Evolutionary conservation across 208 protist genomes (phyloP).

Genomic region (Wallacemonas collosoma): DNA sequence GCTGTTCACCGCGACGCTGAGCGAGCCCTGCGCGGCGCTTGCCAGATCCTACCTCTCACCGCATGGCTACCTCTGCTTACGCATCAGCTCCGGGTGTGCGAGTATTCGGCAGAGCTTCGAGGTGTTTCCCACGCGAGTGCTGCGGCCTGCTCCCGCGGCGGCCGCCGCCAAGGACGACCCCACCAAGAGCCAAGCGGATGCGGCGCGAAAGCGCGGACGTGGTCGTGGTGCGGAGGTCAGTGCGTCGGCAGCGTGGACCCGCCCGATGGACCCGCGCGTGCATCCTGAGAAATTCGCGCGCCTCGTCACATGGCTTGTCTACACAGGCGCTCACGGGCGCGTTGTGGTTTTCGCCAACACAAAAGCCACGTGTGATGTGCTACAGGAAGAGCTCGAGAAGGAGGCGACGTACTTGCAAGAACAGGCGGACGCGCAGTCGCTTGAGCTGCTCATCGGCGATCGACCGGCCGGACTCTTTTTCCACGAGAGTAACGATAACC

Average conservation of each 20-base stretch:
- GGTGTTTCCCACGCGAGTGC: constrained; percentile 37
- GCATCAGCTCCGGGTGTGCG: constrained; percentile 60
- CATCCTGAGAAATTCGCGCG: constrained; percentile 78
- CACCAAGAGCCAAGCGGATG: background rate
- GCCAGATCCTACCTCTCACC: constrained; percentile 67
- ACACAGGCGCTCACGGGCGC: constrained; percentile 34
- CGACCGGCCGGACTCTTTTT: constrained; percentile 25
- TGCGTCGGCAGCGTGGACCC: background rate
- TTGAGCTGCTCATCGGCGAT: constrained; percentile 53
- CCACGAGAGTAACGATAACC: background rate
- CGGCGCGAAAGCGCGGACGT: constrained; percentile 5
- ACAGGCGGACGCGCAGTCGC: constrained; percentile 39
- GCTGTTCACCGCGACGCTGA: constrained; percentile 98
- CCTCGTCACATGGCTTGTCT: constrained; percentile 70
- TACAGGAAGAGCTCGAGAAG: constrained; percentile 62
- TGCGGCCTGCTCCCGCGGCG: background rate
- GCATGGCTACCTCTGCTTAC: constrained; percentile 66
- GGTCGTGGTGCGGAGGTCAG: background rate
- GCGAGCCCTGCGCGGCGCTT: constrained; percentile 44
- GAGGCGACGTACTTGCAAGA: constrained; percentile 53
- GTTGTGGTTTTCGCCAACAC: constrained; percentile 86
- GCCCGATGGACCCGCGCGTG: constrained; percentile 35
- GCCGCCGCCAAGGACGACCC: background rate
- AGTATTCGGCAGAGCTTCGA: constrained; percentile 81
- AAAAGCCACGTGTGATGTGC: constrained; percentile 67